Conservation (phyloP, 2,329 filamentous ascomycete species). For the Fusarium verrucosum region DNA sequence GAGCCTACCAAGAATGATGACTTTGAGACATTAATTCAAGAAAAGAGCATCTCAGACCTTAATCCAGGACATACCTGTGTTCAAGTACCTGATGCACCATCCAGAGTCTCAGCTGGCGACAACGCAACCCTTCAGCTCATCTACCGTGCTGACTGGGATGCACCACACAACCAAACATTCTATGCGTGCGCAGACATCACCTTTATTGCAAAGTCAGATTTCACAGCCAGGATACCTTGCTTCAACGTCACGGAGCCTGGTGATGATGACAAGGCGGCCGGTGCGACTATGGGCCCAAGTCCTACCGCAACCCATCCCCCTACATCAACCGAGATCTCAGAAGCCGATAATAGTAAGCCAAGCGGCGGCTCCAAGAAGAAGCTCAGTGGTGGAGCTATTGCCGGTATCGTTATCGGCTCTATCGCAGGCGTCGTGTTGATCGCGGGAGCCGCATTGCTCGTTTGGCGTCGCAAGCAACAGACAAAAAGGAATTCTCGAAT, state of each 20-base stretch:
- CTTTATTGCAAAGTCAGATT: slow-evolving; percentile 51
- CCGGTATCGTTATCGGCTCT: slow-evolving; percentile 77
- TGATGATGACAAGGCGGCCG: slow-evolving; percentile 37
- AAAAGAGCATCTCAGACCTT: slow-evolving; percentile 50
- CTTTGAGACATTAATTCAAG: slow-evolving; percentile 52
- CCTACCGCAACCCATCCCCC: slow-evolving; percentile 26
- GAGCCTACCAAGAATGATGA: slow-evolving; percentile 54
- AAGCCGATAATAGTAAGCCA: not conserved
- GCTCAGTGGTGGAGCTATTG: slow-evolving; percentile 76
- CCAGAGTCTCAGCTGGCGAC: slow-evolving; percentile 50
- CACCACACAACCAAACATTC: slow-evolving; percentile 55
- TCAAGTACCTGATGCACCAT: slow-evolving; percentile 48
- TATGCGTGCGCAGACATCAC: slow-evolving; percentile 61
- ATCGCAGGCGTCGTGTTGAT: slow-evolving; percentile 70
- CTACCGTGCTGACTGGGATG: slow-evolving; percentile 57
- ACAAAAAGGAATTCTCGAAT: slow-evolving; percentile 21
- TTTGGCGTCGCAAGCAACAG: slow-evolving; percentile 51
- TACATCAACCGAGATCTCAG: not conserved
- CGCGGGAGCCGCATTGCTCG: slow-evolving; percentile 67
- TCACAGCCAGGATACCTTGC: slow-evolving; percentile 51
- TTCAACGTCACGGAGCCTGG: slow-evolving; percentile 55
- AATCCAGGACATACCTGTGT: slow-evolving; percentile 60
- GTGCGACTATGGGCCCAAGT: slow-evolving; percentile 12
- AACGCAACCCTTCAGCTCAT: slow-evolving; percentile 61
- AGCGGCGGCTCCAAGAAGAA: slow-evolving; percentile 65